Base-by-base conservation (phyloP, 2,329 filamentous ascomycete species). In the Pleoardoris graminearum region DNA sequence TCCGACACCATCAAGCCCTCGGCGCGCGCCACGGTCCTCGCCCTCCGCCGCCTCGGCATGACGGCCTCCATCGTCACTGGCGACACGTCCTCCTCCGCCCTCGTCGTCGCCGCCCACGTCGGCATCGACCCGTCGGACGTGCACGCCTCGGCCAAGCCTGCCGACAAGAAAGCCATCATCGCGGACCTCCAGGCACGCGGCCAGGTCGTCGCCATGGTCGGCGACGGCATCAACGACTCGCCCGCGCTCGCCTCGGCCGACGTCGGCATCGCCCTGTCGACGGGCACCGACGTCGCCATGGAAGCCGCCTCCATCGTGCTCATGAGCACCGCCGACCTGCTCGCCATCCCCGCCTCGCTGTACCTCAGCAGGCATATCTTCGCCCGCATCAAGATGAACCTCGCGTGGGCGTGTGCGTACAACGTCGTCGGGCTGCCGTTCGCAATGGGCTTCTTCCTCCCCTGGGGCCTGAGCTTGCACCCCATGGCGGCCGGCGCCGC, bases 181-280 rank as follows among this genome's bases (percentile, higher is more conserved):
- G 83, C 85, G 44, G 78, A 87, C 48, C 82, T 97, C 16, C 91
- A 97, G 75, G 78, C 80, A 0, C 66, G 67, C 32, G 91, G 91
- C 55, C 84, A 91, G 63, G 80, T 88, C 44, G 90, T 97, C 22
- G 94, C 90, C 61, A 99, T 99, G 94, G 92, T 97, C 12, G 70
- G 94, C 47, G 94, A 99, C 72, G 94, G 94, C 36, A 97, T 99
- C 82, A 99, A 99, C 75, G 94, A 99, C 77, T 96, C 91, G 0
- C 94, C 94, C 0, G 94, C 94, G 0, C 84, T 99, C 10, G 94
- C 91, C 0, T 96, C 91, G 0, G 92, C 94, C 10, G 87, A 96
- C 62, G 86, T 97, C 23, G 94, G 94, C 58, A 96, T 99, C 61
- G 92, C 92, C 52, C 90, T 99, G 74, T 84, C 90, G 4, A 91